A percentile compares a stretch with the other conserved stretches of the same genome.
Conservation (phyloP, 345 rosid genomes). For the Dipteronia dyeriana region DNA sequence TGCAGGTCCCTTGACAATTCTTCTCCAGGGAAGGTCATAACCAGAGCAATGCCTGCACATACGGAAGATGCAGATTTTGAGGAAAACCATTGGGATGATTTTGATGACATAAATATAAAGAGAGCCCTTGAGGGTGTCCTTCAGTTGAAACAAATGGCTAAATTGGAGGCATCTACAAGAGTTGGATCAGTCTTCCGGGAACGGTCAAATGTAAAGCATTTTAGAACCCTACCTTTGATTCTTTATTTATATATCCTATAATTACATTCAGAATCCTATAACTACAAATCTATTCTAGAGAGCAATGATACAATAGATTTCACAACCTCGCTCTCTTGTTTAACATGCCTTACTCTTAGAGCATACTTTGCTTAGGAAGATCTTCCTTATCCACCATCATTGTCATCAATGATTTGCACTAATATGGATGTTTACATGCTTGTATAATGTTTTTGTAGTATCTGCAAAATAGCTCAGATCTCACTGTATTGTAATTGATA, state of each 20-base stretch:
- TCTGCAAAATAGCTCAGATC: no score
- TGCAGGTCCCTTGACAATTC: constrained; percentile 36
- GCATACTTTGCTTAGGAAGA: no score
- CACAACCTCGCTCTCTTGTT: no score
- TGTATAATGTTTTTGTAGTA: no score
- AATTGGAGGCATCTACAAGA: constrained; percentile 51
- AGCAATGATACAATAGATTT: neutral
- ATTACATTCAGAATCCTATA: neutral
- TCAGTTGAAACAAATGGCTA: constrained; percentile 67
- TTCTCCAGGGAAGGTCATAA: constrained; percentile 25
- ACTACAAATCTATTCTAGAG: neutral
- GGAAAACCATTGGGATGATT: constrained; percentile 84
- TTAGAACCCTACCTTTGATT: neutral
- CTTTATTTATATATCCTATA: neutral
- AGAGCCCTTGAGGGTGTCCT: constrained; percentile 66
- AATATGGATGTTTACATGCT: no score
- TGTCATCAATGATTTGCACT: no score
- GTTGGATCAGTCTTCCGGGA: constrained; percentile 47
- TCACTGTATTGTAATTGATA: no score
- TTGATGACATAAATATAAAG: constrained; percentile 51
- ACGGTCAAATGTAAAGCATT: constrained; percentile 44
- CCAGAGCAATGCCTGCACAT: constrained; percentile 22
- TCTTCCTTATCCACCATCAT: no score
- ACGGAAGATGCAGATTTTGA: constrained; percentile 37
- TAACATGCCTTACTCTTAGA: no score